phyloP scores from a whole-genome alignment of 352 stramenopile species.

The Globisporangium solare region DNA sequence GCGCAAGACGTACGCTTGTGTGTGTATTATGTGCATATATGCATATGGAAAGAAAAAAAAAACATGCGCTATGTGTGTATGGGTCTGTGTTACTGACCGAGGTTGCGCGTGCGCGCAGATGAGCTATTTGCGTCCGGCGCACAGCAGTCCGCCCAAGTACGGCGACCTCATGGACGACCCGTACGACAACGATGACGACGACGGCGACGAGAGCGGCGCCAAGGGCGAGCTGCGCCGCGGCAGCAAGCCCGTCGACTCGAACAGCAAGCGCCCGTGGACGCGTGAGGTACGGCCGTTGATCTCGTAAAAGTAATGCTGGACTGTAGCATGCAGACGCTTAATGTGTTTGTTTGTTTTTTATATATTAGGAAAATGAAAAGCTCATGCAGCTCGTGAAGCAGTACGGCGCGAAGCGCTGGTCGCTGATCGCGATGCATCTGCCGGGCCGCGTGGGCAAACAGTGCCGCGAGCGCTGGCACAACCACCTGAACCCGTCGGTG shows the following conservation, averaged over 20 bases:
- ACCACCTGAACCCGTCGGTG: conserved; percentile 84
- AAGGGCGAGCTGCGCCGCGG: conserved; percentile 19
- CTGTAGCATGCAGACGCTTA: too few species aligned
- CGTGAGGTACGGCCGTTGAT: conserved; percentile 49
- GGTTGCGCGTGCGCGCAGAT: background rate
- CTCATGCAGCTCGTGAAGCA: conserved; percentile 87
- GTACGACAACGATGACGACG: conserved; percentile 69
- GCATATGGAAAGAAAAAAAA: too few species aligned
- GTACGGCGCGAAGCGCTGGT: conserved; percentile 88
- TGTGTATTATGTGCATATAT: too few species aligned
- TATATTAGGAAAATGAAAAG: conserved; percentile 86
- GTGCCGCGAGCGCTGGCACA: conserved; percentile 87
- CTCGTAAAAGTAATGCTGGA: too few species aligned
- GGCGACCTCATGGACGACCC: conserved; percentile 38
- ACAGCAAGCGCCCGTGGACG: conserved; percentile 85
- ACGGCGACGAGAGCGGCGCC: conserved; percentile 44
- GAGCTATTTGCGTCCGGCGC: conserved; percentile 2
- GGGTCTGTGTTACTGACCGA: background rate
- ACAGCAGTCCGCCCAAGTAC: background rate
- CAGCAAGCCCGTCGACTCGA: conserved; percentile 61
- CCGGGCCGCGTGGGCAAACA: conserved; percentile 87
- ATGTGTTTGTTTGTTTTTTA: too few species aligned
- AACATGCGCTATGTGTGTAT: too few species aligned
- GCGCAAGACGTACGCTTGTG: conserved; percentile 1
- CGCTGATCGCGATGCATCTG: conserved; percentile 86